Base-by-base conservation (phyloP, 345 rosid species). In the Pseudoturritis turrita region DNA sequence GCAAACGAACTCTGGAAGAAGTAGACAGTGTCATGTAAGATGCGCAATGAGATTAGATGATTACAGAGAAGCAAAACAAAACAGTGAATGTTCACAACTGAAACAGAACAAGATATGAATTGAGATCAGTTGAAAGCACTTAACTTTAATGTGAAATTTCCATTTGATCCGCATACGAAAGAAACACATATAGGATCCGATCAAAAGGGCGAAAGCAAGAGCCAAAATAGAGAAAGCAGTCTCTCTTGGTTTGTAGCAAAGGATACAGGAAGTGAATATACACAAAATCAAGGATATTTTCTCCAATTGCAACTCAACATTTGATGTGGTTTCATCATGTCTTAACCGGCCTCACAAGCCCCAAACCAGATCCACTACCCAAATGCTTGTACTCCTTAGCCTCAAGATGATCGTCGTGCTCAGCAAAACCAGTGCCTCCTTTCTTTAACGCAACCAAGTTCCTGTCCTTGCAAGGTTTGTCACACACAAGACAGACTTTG, bases 281-380 rank as follows among this genome's bases (percentile, higher is more conserved):
- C 45, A 78, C 29, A 57, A 90, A 4, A 8, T 11, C 25, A 56
- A 35, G 6, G 17, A 65, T 15, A n/a, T 10, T 23, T 21, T 36
- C 23, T 50, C 15, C n/a, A 45, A 44, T 19, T 45, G 21, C 4
- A 69, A 45, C 37, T n/a, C 21, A 57, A 49, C 70, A 40, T 31
- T 43, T 43, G 22, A 11, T 44, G 23, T 19, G 28, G 36, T 22
- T 52, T 33, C 33, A 70, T 80, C 68, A 85, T 62, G 95, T 88
- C 79, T 85, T 88, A 19, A 72, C 68, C 45, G 90, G 96, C 70
- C 98, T 83, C 53, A 95, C 92, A 36, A 91, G 88, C 56, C 99
- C 98, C 67, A 95, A 82, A 25, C 99, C 99, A 3, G 84, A 75
- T 43, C 99, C 99, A 59, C 98, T 91, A 49, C 99, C 99, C 86